Evolutionary conservation across 2,329 filamentous ascomycete species (phyloP), one percentile per base, ranked within the genome.

Genomic region (Setomelanomma holmii): DNA sequence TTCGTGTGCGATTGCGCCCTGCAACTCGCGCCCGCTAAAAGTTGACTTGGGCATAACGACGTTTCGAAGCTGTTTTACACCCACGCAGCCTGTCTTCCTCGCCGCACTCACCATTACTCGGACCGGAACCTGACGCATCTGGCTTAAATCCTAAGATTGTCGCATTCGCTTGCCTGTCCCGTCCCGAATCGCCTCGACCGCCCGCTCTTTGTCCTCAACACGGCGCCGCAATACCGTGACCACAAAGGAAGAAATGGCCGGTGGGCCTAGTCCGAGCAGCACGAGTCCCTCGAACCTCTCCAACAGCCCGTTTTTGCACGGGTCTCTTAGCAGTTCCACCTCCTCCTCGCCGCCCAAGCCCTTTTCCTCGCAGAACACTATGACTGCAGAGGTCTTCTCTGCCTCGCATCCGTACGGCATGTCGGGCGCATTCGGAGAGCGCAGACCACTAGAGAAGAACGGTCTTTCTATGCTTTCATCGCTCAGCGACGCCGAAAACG

Each of bases 371-470:
- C 67, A 74, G 39, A 68, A 69, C 58, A 67, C 69, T 58, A 75
- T 75, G 73, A 70, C 72, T 14, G 68, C 73, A 47, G 75, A 78
- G 66, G 70, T 74, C 42, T 78, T 78, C 57, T 61, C 70, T 27
- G 60, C 72, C 34, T 71, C 71, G 41, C 74, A 77, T 60, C 56
- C 71, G 30, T 79, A 75, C 61, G 69, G 64, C 55, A 64, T 77
- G 49, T 62, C 66, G 19, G 73, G 72, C 42, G 72, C 76, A 48
- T 75, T 75, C 44, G 75, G 72, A 34, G 77, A 79, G 58, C 73
- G 76, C 54, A 69, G 76, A 48, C 58, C 70, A 8, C 41, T 69
- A 23, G 76, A 78, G 45, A 74, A 70, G 58, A 71, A 66, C 54
- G 67, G 62, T 49, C 60, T 66, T 33, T 69, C 70, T 23, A 64